Conservation (phyloP, 1,284 basidiomycete species). For the Laetiporus sulphureus region DNA sequence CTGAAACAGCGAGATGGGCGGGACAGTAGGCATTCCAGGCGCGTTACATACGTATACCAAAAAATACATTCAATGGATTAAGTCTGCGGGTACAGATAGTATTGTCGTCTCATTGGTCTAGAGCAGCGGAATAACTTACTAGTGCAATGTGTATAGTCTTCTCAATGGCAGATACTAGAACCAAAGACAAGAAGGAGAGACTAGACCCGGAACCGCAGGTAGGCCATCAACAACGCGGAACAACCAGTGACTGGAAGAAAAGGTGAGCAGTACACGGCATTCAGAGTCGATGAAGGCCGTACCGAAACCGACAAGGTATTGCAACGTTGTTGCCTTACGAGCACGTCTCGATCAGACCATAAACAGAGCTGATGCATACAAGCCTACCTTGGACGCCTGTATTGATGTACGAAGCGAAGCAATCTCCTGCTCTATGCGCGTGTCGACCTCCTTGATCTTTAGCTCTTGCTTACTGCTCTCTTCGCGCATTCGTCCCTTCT, state of each 20-base stretch:
- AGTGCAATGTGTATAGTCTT: too few relatives aligned
- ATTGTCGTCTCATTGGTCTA: too few relatives aligned
- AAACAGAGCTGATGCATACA: background rate
- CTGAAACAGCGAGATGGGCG: too few relatives aligned
- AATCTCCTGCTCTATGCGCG: constrained; percentile 95
- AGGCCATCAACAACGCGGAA: constrained; percentile 83
- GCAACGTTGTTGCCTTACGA: constrained; percentile 70
- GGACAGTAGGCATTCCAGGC: too few relatives aligned
- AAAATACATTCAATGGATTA: too few relatives aligned
- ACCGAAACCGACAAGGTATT: constrained; percentile 83
- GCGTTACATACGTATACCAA: too few relatives aligned
- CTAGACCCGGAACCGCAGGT: constrained; percentile 60
- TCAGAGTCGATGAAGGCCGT: constrained; percentile 18
- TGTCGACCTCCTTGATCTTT: constrained; percentile 98
- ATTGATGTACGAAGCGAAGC: constrained; percentile 86
- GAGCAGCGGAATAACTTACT: too few relatives aligned
- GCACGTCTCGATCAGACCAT: background rate
- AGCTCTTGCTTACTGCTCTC: constrained; percentile 90
- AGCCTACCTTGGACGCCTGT: constrained; percentile 80
- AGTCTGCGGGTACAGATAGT: too few relatives aligned
- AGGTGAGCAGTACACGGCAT: background rate
- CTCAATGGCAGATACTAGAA: constrained; percentile 1
- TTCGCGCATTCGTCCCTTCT: constrained; percentile 94
- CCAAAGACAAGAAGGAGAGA: background rate
- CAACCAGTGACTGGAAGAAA: constrained; percentile 71